Evolutionary conservation across 306 rosid species (phyloP), one percentile per base, ranked within the genome.

Genomic region (Castanopsis chinensis): DNA sequence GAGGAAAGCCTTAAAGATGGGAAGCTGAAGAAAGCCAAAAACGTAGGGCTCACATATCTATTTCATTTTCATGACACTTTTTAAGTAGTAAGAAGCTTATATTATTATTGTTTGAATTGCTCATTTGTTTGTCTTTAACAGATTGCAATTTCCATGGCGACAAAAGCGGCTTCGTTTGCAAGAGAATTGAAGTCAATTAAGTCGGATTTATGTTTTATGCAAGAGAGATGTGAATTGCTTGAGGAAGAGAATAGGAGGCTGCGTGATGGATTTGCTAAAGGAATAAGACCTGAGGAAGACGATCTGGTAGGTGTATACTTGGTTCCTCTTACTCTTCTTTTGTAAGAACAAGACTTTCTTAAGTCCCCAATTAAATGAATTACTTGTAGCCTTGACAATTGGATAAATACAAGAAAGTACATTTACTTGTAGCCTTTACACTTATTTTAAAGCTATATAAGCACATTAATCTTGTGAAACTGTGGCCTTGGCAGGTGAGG

Each of bases 91-190:
- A 25, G 15, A 17, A 30, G 43, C 35, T 61, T 33, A 37, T 6
- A 49, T 6, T 18, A 28, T 30, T 53, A 21, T 33, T 73, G 58
- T 28, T 27, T 21, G 85, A 74, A 82, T 51, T 25, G 71, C 35
- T 54, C 1, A 10, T 75, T 72, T 13, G 65, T 19, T 63, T 64
- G 63, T 33, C 17, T 43, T 13, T 64, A 9, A 13, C 86, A 96
- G 99, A 88, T 96, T 84, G 98, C 97, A 4, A 76, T 89, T 74
- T 84, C 98, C 79, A 91, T 96, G 99, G 98, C 99, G 77, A 78
- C 91, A 12, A 96, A 84, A 86, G 94, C 99, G 76, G 90, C 87
- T 69, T 82, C 96, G 5, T 82, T 96, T 27, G 93, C 98, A 6
- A 90, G 96, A 69, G 98, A 96, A 72, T 87, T 96, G 67, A 91